Evolutionary conservation across 1,284 basidiomycete species (phyloP).

Genomic region (Pseudozyma pruni): DNA sequence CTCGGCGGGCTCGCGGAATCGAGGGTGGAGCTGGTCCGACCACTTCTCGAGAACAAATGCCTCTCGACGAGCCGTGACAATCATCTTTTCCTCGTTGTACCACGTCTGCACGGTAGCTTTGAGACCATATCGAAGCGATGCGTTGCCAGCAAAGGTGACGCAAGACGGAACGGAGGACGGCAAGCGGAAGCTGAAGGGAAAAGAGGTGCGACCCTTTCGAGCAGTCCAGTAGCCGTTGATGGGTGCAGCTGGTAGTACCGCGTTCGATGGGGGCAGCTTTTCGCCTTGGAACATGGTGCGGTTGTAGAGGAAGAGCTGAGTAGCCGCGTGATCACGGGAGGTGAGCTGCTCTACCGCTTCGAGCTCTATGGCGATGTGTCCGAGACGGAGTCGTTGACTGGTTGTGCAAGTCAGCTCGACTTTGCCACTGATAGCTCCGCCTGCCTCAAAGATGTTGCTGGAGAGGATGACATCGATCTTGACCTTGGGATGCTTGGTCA

Average conservation of each 20-base stretch:
- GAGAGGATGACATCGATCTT: constrained; percentile 52
- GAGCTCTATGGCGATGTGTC: constrained; percentile 61
- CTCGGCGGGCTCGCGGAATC: constrained; percentile 53
- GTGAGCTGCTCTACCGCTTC: constrained; percentile 59
- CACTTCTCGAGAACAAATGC: constrained; percentile 61
- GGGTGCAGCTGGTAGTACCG: constrained; percentile 58
- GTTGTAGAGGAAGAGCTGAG: constrained; percentile 61
- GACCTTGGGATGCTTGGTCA: constrained; percentile 62
- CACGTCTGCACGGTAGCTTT: constrained; percentile 61
- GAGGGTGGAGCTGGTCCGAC: constrained; percentile 45
- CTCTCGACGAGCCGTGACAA: constrained; percentile 54
- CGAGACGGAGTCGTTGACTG: constrained; percentile 54
- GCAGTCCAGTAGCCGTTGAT: constrained; percentile 60
- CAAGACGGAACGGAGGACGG: constrained; percentile 56
- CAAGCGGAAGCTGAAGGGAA: constrained; percentile 59
- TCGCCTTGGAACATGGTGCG: constrained; percentile 62
- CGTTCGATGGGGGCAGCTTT: constrained; percentile 61
- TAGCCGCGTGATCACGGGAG: constrained; percentile 60
- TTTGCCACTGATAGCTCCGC: constrained; percentile 53
- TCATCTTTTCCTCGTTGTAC: constrained; percentile 56
- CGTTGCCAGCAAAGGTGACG: constrained; percentile 59
- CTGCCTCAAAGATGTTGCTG: constrained; percentile 56
- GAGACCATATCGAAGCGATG: constrained; percentile 55
- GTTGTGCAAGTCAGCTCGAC: constrained; percentile 61
- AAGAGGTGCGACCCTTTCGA: constrained; percentile 59